phyloP scores from a whole-genome alignment of 352 stramenopile genomes.

The Globisporangium parvum region DNA sequence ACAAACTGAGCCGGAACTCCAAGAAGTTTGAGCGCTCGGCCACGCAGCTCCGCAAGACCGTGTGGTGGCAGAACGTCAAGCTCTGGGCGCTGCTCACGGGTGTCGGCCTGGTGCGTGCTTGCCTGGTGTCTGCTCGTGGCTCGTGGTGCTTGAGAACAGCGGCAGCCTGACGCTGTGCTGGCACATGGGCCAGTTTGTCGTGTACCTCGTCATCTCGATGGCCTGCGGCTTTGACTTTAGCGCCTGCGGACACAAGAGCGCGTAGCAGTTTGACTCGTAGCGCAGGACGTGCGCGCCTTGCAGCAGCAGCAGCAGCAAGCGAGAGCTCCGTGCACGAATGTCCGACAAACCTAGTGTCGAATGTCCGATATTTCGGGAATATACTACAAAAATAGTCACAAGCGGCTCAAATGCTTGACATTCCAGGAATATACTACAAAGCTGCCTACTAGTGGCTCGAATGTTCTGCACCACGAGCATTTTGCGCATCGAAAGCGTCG shows the following conservation, averaged over 20 bases:
- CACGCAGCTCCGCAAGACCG: slow-evolving; percentile 80
- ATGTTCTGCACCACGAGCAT: too few relatives aligned
- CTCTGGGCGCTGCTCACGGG: slow-evolving; percentile 75
- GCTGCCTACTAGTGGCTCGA: too few relatives aligned
- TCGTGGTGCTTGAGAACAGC: not conserved
- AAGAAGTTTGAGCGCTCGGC: slow-evolving; percentile 95
- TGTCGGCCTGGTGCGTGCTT: slow-evolving; percentile 46
- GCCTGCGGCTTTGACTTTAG: slow-evolving; percentile 84
- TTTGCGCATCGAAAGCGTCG: too few relatives aligned
- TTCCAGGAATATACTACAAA: too few relatives aligned
- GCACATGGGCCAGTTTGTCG: slow-evolving; percentile 43
- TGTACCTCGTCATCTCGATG: slow-evolving; percentile 86
- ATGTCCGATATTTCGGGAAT: too few relatives aligned
- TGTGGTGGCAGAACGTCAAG: slow-evolving; percentile 89
- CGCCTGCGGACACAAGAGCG: slow-evolving; percentile 47
- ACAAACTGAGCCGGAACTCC: slow-evolving; percentile 95
- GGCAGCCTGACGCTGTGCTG: not conserved
- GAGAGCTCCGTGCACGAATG: too few relatives aligned
- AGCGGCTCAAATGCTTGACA: too few relatives aligned
- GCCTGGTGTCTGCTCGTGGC: not conserved
- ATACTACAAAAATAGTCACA: too few relatives aligned
- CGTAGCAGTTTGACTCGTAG: not conserved
- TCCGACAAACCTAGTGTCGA: too few relatives aligned
- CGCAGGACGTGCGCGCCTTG: too few relatives aligned
- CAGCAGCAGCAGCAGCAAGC: too few relatives aligned